Conservation (phyloP, 2,329 filamentous ascomycete species). For the Neonectria coccinea region DNA sequence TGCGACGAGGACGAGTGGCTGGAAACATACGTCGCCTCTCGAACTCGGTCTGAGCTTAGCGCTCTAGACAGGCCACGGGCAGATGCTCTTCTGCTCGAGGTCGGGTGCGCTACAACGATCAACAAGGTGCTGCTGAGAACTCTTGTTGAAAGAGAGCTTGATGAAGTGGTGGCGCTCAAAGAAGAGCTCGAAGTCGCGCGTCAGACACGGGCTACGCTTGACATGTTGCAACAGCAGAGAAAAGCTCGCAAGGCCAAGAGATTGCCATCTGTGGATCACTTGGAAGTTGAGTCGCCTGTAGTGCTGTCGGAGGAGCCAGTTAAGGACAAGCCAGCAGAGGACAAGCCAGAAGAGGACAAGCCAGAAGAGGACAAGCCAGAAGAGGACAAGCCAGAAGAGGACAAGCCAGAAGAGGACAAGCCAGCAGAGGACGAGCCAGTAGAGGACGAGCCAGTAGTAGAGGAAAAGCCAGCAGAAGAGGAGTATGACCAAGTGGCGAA, state of each 20-base stretch:
- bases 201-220: background rate
- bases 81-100: background rate
- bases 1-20: conserved; percentile 1
- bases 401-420: too few species aligned
- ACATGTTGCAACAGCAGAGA: background rate
- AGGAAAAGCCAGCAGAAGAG: background rate
- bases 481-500: background rate
- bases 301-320: too few species aligned
- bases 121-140: background rate
- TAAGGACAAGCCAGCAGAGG: background rate
- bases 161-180: background rate
- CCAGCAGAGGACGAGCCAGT: background rate
- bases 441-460: too few species aligned
- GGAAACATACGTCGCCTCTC: background rate
- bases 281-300: background rate
- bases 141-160: background rate
- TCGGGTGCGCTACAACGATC: background rate
- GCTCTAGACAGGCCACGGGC: background rate
- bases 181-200: background rate
- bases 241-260: background rate
- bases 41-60: background rate
- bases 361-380: background rate
- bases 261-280: background rate
- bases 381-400: background rate
- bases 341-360: too few species aligned